A percentile compares a stretch with the other conserved stretches of the same genome.
Evolutionary conservation across 495 filamentous ascomycete genomes (phyloP).

Genomic region (Pyronema domesticum): DNA sequence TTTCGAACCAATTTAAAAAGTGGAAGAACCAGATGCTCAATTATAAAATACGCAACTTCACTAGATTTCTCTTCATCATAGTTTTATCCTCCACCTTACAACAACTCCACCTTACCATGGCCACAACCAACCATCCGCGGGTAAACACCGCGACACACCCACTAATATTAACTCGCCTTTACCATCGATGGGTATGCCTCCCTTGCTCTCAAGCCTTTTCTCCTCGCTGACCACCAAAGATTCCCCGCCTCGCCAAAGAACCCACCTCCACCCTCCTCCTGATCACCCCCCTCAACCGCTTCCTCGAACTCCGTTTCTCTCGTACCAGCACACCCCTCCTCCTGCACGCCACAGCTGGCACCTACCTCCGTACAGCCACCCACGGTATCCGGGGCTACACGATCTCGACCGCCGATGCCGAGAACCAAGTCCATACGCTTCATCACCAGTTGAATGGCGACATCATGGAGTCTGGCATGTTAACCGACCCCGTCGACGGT

Average conservation of each 20-base stretch:
- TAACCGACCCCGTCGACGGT: background rate
- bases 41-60: too few species aligned
- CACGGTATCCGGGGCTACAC: background rate
- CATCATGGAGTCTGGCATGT: background rate
- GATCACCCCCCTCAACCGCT: background rate
- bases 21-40: too few species aligned
- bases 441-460: background rate
- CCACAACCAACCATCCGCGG: too few species aligned
- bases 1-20: too few species aligned
- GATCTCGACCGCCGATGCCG: background rate
- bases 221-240: background rate
- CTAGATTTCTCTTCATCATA: too few species aligned
- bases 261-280: conserved; percentile 4
- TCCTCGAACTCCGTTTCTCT: conserved; percentile 3
- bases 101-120: too few species aligned
- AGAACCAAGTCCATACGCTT: conserved; percentile 1
- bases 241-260: conserved; percentile 4
- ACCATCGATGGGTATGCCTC: conserved; percentile 1
- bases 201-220: background rate
- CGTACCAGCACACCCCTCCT: background rate
- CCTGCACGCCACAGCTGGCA: background rate
- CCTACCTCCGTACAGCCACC: background rate
- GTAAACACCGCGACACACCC: background rate
- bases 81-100: background rate
- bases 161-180: conserved; percentile 4